phyloP scores from a whole-genome alignment of 495 filamentous ascomycete species.

The Cenococcum geophilum region DNA sequence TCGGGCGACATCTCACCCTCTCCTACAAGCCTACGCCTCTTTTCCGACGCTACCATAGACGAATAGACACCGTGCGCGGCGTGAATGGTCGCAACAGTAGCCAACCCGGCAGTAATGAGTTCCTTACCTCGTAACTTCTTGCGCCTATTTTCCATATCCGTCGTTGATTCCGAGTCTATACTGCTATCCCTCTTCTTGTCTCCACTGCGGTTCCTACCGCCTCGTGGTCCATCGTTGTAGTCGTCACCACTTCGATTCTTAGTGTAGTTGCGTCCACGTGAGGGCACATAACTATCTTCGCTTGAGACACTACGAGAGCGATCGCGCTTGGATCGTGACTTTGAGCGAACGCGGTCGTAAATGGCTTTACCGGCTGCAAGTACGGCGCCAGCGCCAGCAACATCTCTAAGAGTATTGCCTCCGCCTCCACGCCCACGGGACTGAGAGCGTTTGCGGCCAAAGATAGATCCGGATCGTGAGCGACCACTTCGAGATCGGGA shows the following conservation, averaged over 20 bases:
- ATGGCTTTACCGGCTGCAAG: constrained; percentile 77
- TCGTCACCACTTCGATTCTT: constrained; percentile 13
- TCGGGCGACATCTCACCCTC: constrained; percentile 69
- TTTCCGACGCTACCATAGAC: constrained; percentile 66
- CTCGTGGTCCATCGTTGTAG: constrained; percentile 14
- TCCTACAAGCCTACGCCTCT: constrained; percentile 60
- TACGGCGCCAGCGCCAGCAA: constrained; percentile 70
- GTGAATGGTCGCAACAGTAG: constrained; percentile 83
- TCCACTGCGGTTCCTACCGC: constrained; percentile 10
- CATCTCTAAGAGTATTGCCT: constrained; percentile 50
- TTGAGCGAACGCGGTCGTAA: constrained; percentile 58
- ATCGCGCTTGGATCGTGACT: constrained; percentile 46
- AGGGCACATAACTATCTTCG: constrained; percentile 53
- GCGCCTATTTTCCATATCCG: constrained; percentile 65
- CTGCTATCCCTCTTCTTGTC: constrained; percentile 46
- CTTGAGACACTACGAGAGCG: constrained; percentile 42
- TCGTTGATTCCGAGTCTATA: constrained; percentile 63
- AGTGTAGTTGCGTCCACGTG: constrained; percentile 33
- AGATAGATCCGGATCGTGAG: constrained; percentile 25
- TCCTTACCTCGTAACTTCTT: constrained; percentile 82
- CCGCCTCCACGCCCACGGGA: constrained; percentile 45
- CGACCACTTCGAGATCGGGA: too few relatives aligned
- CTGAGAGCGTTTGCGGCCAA: constrained; percentile 28
- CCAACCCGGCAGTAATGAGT: constrained; percentile 74
- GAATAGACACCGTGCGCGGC: constrained; percentile 74